A percentile compares a stretch with the other conserved stretches of the same genome.
phyloP scores from a whole-genome alignment of 495 filamentous ascomycete species.

The Immersiella caudata region DNA sequence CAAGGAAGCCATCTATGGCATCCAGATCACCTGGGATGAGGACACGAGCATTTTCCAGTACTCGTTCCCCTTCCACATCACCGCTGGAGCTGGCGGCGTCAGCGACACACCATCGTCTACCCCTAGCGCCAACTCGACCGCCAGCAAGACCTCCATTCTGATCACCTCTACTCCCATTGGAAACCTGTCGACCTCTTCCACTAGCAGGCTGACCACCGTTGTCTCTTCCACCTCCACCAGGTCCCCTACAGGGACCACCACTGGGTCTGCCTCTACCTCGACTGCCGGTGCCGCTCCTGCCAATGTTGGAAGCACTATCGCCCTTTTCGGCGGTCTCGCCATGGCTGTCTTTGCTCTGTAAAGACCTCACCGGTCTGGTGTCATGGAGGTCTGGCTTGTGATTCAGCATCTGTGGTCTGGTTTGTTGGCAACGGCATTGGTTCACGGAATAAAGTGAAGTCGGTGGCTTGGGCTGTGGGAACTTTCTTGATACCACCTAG shows the following conservation, averaged over 20 bases:
- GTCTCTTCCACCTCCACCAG: constrained; percentile 10
- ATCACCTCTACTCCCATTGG: constrained; percentile 22
- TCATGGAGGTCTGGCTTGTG: constrained; percentile 2
- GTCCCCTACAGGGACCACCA: constrained; percentile 31
- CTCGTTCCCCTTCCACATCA: constrained; percentile 53
- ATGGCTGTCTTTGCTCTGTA: constrained; percentile 48
- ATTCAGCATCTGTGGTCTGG: neutral
- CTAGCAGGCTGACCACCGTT: constrained; percentile 8
- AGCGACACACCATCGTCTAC: constrained; percentile 12
- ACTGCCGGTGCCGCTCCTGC: constrained; percentile 25
- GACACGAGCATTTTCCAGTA: constrained; percentile 50
- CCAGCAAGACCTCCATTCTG: constrained; percentile 13
- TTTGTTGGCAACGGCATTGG: neutral
- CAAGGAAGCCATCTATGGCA: constrained; percentile 44
- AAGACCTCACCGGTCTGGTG: constrained; percentile 17
- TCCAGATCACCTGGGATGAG: constrained; percentile 44
- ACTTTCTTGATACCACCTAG: neutral
- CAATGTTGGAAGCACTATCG: constrained; percentile 40
- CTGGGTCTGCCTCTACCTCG: neutral
- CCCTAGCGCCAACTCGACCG: constrained; percentile 10
- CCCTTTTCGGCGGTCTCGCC: constrained; percentile 45
- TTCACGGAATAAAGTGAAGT: neutral
- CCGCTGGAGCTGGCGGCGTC: constrained; percentile 19
- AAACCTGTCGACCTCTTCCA: constrained; percentile 17
- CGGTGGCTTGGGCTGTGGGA: neutral